Evolutionary conservation across 495 filamentous ascomycete genomes (phyloP).

Genomic region (Penicillium pancosmium): DNA sequence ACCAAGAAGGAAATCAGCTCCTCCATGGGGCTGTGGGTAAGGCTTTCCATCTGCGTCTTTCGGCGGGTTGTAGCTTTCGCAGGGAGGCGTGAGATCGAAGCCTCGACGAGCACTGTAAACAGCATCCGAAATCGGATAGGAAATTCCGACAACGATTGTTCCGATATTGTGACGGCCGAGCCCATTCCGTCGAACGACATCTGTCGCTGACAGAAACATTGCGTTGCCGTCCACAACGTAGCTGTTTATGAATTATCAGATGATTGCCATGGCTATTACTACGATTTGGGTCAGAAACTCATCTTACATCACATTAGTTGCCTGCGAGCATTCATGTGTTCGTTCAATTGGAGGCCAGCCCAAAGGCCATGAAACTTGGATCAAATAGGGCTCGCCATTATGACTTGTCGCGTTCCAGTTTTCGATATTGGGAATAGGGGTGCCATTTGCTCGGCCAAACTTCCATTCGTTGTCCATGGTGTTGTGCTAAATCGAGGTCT

Average conservation of each 20-base stretch:
- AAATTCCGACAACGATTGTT: constrained; percentile 24
- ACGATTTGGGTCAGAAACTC: not conserved
- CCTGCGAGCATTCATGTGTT: not conserved
- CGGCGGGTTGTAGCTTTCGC: constrained; percentile 17
- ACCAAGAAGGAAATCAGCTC: constrained; percentile 22
- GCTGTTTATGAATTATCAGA: constrained; percentile 6
- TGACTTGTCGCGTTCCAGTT: constrained; percentile 17
- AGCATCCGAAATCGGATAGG: constrained; percentile 22
- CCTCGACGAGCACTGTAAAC: constrained; percentile 24
- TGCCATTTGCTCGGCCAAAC: not conserved
- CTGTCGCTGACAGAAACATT: constrained; percentile 24
- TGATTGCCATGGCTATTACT: not conserved
- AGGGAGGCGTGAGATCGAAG: constrained; percentile 27
- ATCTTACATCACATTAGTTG: constrained; percentile 23
- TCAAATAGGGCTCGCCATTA: constrained; percentile 15
- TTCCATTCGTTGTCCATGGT: not conserved
- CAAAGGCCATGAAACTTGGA: constrained; percentile 29
- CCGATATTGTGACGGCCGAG: constrained; percentile 6
- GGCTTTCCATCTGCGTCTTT: constrained; percentile 17
- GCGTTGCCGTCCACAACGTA: constrained; percentile 31
- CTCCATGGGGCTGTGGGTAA: constrained; percentile 14
- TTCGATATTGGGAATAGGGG: constrained; percentile 14
- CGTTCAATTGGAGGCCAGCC: constrained; percentile 12
- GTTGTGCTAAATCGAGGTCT: not conserved
- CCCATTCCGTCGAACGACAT: constrained; percentile 21